Evolutionary conservation across 768 basidiomycete species (phyloP), one percentile per base, ranked within the genome.

Genomic region (Tricholoma sp.): DNA sequence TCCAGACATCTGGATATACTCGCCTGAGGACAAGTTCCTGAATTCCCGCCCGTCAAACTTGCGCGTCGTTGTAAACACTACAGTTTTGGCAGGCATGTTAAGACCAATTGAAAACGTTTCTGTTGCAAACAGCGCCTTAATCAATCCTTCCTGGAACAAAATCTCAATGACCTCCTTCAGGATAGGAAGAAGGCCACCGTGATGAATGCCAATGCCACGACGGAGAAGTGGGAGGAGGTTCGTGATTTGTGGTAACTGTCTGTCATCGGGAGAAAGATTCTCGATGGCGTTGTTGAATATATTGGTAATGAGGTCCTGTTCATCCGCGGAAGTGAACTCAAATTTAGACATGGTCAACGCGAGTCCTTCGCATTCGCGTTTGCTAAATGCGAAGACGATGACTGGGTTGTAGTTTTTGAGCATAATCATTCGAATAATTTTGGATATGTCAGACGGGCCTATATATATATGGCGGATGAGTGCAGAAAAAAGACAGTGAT

Each of bases 1-100:
- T 55, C 97, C 97, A 0, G 94, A 95, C 97, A 99, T 99, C 67
- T 99, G 97, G 64, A 98, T 97, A 70, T 99, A 99, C 79, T 99
- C 97, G 56, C 97, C 90, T 0, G 88, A 90, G 0, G 93, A 93
- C 34, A 99, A 77, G 67, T 92, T 92, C 28, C 97, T 82, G 76
- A 97, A 97, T 64, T 95, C 94, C 44, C 83, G 84, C 0, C 97
- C 97, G 69, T 99, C 97, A 64, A 94, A 98, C 73, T 99, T 99
- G 62, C 94, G 86, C 2, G 94, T 88, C 0, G 88, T 82, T 0
- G 94, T 97, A 76, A 99, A 99, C 20, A 99, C 96, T 49, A 99
- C 97, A 3, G 97, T 98, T 76, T 98, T 98, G 15, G 97, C 97
- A 10, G 97, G 97, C 97, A 99, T 99, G 73, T 99, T 99, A 44